phyloP scores from a whole-genome alignment of 1,284 basidiomycete species.

The Anthracocystis setariae region DNA sequence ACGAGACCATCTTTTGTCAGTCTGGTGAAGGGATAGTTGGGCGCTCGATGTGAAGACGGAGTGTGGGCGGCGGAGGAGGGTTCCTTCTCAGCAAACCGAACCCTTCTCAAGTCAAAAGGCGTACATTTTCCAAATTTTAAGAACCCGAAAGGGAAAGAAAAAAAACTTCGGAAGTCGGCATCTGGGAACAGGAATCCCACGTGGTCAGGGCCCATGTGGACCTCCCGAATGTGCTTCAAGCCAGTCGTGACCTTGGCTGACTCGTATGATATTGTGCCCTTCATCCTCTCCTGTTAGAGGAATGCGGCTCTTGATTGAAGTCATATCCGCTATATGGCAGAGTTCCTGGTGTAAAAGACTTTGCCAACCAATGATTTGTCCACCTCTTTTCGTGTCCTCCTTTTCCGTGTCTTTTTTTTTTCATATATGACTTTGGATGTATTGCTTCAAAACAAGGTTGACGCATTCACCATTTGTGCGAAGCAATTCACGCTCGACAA shows the following conservation, averaged over 20 bases:
- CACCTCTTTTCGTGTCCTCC: no score
- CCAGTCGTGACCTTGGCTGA: not conserved
- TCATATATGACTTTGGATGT: no score
- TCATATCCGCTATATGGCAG: no score
- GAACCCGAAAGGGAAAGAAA: not conserved
- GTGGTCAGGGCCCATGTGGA: not conserved
- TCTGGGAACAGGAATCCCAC: not conserved
- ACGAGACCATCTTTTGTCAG: conserved; percentile 53
- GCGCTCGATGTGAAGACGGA: not conserved
- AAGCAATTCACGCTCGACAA: no score
- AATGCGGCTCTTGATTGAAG: no score
- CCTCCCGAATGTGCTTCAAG: not conserved
- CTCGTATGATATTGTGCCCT: no score
- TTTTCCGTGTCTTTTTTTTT: no score
- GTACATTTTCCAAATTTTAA: conserved; percentile 6
- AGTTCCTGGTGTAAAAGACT: no score
- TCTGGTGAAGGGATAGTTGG: not conserved
- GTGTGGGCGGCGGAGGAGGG: not conserved
- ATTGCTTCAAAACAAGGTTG: no score
- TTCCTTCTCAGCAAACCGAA: conserved; percentile 6
- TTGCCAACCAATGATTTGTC: no score
- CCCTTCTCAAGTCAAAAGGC: not conserved
- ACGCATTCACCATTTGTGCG: no score
- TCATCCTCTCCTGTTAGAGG: no score
- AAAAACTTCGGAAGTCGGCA: conserved; percentile 9